These are phyloP conservation scores for Malus sylvestris DNA, from an alignment of 306 rosid genomes.

Conservation along the genomic window DNA sequence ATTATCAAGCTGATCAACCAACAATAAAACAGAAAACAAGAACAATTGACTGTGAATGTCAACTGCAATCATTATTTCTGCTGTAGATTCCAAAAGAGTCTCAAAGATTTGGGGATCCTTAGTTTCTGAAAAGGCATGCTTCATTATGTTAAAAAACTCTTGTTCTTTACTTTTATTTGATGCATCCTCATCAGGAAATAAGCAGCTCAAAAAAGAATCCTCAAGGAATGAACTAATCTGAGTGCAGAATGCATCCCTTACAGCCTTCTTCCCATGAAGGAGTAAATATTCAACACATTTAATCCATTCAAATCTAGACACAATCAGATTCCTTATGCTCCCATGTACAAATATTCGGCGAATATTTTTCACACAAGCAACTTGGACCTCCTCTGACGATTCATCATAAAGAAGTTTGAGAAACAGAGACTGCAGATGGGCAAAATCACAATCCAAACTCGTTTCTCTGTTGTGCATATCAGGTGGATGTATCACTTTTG, in stretches of 20 bases:
- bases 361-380: conserved; percentile 64
- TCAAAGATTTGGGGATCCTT: conserved; percentile 52
- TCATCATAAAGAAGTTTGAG: conserved; percentile 73
- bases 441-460: conserved; percentile 40
- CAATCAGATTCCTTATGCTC: conserved; percentile 33
- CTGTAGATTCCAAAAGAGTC: conserved; percentile 71
- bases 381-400: conserved; percentile 78
- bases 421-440: conserved; percentile 48
- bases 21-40: conserved; percentile 55
- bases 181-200: conserved; percentile 40
- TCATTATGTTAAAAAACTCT: conserved; percentile 48
- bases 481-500: conserved; percentile 28
- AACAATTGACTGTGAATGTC: conserved; percentile 52
- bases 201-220: conserved; percentile 43
- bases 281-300: conserved; percentile 57
- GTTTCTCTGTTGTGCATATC: conserved; percentile 27
- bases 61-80: conserved; percentile 73
- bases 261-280: conserved; percentile 43
- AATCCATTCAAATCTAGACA: conserved; percentile 54
- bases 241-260: conserved; percentile 82
- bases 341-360: conserved; percentile 66
- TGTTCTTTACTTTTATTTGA: conserved; percentile 48
- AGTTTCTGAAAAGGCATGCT: conserved; percentile 42
- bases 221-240: conserved; percentile 68
- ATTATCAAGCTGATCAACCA: conserved; percentile 88